These are phyloP conservation scores for Blastobotrys parvus DNA, from an alignment of 805 yeast species.

Conservation along the genomic window DNA sequence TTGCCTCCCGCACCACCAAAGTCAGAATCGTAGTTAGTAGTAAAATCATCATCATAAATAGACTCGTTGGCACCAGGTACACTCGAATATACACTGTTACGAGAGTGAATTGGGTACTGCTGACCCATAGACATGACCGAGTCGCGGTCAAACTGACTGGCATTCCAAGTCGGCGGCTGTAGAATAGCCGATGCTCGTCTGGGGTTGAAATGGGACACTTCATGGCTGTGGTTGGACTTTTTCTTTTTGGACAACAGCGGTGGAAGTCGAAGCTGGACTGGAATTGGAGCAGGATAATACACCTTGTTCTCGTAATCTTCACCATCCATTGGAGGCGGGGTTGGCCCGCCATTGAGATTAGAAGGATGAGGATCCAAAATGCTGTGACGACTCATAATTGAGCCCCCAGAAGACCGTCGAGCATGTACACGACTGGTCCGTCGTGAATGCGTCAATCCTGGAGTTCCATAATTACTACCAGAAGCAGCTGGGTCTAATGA, in stretches of 20 bases:
- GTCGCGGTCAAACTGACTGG: neutral
- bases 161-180: conserved; percentile 5
- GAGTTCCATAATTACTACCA: neutral
- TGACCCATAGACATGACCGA: conserved; percentile 1
- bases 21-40: neutral
- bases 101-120: neutral
- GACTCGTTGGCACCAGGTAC: neutral
- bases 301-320: conserved; percentile 6
- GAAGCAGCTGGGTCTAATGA: neutral
- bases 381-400: neutral
- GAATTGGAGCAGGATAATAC: conserved; percentile 31
- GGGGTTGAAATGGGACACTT: conserved; percentile 8
- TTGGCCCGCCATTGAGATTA: neutral
- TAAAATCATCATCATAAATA: neutral
- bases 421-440: neutral
- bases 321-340: neutral
- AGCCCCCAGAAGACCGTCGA: neutral
- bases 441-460: neutral
- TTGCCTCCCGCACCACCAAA: neutral
- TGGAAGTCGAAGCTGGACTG: conserved; percentile 27
- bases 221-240: neutral
- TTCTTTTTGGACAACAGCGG: conserved; percentile 24
- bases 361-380: conserved; percentile 1
- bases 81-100: neutral
- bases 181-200: conserved; percentile 6